Conservation (phyloP, 352 stramenopile genomes). For the Pythium aristosporum region DNA sequence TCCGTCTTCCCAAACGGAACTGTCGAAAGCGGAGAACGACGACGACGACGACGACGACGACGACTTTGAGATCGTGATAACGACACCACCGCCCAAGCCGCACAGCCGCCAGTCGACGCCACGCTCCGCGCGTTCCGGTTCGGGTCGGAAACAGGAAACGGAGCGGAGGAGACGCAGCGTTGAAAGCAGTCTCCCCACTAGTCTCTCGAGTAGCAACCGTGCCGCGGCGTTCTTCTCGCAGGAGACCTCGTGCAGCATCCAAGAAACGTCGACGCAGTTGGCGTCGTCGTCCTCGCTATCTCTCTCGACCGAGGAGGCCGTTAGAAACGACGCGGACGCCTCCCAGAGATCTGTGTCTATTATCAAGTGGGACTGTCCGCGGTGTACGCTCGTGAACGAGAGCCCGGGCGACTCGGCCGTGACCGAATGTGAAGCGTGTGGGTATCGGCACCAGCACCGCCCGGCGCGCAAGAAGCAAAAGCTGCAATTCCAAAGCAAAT, state of each 20-base stretch:
- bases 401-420: slow-evolving; percentile 5
- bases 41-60: slow-evolving; percentile 16
- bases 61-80: slow-evolving; percentile 21
- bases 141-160: slow-evolving; percentile 11
- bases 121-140: slow-evolving; percentile 1
- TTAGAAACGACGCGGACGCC: neutral
- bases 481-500: slow-evolving; percentile 79
- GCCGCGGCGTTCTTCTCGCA: slow-evolving; percentile 20
- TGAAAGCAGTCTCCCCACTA: slow-evolving; percentile 1
- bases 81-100: slow-evolving; percentile 16
- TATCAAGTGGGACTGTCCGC: slow-evolving; percentile 63
- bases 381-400: slow-evolving; percentile 82
- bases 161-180: slow-evolving; percentile 14
- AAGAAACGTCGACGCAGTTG: slow-evolving; percentile 24
- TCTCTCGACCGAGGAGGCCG: neutral
- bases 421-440: slow-evolving; percentile 64
- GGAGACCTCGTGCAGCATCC: slow-evolving; percentile 6
- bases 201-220: no score
- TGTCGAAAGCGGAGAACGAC: neutral
- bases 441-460: slow-evolving; percentile 50
- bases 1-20: slow-evolving; percentile 11
- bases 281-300: slow-evolving; percentile 2
- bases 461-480: slow-evolving; percentile 62
- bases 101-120: slow-evolving; percentile 14
- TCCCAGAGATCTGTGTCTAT: neutral